Conservation (phyloP, 257 asterid genomes). For the Cordia subcordata region DNA sequence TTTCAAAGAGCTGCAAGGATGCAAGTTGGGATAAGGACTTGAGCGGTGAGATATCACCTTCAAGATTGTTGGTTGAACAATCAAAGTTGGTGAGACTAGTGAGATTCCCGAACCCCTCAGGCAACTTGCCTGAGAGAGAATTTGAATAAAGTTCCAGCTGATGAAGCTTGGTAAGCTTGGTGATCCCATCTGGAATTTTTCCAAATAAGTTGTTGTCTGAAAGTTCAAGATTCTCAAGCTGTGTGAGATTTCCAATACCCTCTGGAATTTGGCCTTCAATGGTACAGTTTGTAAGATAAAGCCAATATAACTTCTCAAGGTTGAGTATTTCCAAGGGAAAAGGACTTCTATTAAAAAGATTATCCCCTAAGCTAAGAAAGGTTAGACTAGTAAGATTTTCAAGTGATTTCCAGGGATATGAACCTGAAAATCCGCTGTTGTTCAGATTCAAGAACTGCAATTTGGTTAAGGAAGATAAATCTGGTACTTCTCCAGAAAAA, state of each 20-base stretch:
- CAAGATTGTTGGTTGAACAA: slow-evolving; percentile 27
- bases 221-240: slow-evolving; percentile 40
- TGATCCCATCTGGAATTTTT: slow-evolving; percentile 31
- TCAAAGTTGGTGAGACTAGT: slow-evolving; percentile 28
- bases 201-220: slow-evolving; percentile 27
- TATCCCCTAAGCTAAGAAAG: slow-evolving; percentile 39
- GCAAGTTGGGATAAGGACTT: slow-evolving; percentile 20
- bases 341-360: slow-evolving; percentile 21
- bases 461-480: slow-evolving; percentile 24
- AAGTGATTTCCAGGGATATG: slow-evolving; percentile 40
- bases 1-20: slow-evolving; percentile 37
- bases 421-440: slow-evolving; percentile 29
- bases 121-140: slow-evolving; percentile 30
- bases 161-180: slow-evolving; percentile 25
- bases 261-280: slow-evolving; percentile 38
- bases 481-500: slow-evolving; percentile 32
- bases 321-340: slow-evolving; percentile 33
- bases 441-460: slow-evolving; percentile 29
- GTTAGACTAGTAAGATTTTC: slow-evolving; percentile 29
- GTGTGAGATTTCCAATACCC: slow-evolving; percentile 39
- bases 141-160: slow-evolving; percentile 39
- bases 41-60: slow-evolving; percentile 38
- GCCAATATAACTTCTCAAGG: slow-evolving; percentile 33
- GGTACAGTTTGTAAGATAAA: slow-evolving; percentile 34
- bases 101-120: slow-evolving; percentile 32